Percentiles rank a stretch among this genome's conserved stretches.
Evolutionary conservation across 2,329 filamentous ascomycete genomes (phyloP).

Genomic region (Epicoccum sorghinum): DNA sequence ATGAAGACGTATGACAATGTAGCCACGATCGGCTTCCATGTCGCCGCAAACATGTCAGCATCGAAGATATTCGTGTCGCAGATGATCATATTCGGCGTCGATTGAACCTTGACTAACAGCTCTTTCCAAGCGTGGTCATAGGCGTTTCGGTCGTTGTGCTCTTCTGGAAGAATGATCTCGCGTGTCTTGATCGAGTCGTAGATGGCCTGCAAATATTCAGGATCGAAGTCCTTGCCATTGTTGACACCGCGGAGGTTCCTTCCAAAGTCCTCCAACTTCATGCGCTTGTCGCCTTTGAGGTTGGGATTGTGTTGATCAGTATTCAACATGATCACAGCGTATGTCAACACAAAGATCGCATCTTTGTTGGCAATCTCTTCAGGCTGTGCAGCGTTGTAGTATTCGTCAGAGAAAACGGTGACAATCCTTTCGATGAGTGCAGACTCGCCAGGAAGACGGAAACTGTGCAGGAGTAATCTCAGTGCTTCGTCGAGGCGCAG

Average conservation of each 20-base stretch:
- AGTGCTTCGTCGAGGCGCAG: conserved; percentile 91
- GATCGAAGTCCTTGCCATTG: conserved; percentile 79
- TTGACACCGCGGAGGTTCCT: conserved; percentile 93
- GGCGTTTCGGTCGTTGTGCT: conserved; percentile 94
- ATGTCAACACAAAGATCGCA: conserved; percentile 86
- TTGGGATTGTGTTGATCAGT: conserved; percentile 97
- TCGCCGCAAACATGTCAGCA: conserved; percentile 95
- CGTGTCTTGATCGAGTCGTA: conserved; percentile 90
- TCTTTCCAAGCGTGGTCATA: conserved; percentile 99
- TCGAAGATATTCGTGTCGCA: conserved; percentile 95
- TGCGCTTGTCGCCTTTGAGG: conserved; percentile 76
- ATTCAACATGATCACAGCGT: conserved; percentile 97
- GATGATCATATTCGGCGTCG: conserved; percentile 73
- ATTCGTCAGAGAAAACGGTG: conserved; percentile 84
- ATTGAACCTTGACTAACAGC: conserved; percentile 81
- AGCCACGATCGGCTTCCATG: conserved; percentile 93
- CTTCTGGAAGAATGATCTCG: conserved; percentile 95
- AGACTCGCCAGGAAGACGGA: conserved; percentile 92
- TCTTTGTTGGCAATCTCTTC: conserved; percentile 84
- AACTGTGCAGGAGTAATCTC: conserved; percentile 83
- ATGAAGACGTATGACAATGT: conserved; percentile 98
- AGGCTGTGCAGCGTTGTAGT: conserved; percentile 71
- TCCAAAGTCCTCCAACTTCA: conserved; percentile 82
- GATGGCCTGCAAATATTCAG: conserved; percentile 82
- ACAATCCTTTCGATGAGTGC: conserved; percentile 92